Evolutionary conservation across 345 rosid species (phyloP).

Genomic region (Salix exigua): DNA sequence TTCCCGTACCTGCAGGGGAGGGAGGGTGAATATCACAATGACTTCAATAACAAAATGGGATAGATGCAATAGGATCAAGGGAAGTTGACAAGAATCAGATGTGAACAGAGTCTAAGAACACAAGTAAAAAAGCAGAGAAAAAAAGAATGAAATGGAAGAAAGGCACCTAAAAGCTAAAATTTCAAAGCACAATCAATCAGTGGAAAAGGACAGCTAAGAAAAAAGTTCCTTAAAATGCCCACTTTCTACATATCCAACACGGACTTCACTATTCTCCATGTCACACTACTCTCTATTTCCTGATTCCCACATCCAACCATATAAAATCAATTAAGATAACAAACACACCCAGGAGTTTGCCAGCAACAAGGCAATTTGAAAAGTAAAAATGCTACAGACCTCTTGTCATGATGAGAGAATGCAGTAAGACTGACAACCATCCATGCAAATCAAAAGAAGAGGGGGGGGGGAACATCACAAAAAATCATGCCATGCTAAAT

Average conservation of each 20-base stretch:
- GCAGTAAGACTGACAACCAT: not conserved
- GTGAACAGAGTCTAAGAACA: not conserved
- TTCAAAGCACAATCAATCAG: not conserved
- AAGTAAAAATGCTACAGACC: not conserved
- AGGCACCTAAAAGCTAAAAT: not conserved
- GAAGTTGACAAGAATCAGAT: not conserved
- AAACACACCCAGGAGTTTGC: not conserved
- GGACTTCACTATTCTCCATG: not conserved
- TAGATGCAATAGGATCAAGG: not conserved
- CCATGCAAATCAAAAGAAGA: not conserved
- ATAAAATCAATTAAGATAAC: not conserved
- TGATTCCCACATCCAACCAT: not conserved
- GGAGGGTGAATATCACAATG: not conserved
- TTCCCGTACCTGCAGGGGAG: conserved; percentile 61
- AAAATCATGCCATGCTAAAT: not conserved
- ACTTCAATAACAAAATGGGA: not conserved
- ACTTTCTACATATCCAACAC: not conserved
- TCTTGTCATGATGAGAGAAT: not conserved
- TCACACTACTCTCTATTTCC: not conserved
- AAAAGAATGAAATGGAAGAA: not conserved
- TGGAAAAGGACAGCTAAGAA: not conserved
- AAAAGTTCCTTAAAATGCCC: not conserved
- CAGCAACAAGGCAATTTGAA: not conserved
- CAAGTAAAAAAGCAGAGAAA: not conserved
- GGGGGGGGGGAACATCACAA: not conserved